Evolutionary conservation across 2,329 filamentous ascomycete species (phyloP).

Genomic region (Cadophora malorum): DNA sequence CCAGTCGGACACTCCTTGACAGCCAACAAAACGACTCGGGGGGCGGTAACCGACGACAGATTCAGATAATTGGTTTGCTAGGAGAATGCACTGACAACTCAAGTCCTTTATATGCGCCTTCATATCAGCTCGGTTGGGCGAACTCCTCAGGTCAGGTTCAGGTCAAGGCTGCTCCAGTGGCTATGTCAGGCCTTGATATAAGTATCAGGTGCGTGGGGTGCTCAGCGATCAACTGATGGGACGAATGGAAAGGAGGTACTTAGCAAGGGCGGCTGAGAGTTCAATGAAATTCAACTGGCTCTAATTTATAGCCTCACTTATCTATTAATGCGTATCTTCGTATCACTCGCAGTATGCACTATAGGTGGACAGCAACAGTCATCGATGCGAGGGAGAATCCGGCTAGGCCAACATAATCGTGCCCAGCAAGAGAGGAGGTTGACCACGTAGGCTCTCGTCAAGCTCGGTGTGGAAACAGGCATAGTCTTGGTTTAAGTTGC

Average conservation of each 20-base stretch:
- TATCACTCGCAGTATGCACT: conserved; percentile 1
- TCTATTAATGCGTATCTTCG: background rate
- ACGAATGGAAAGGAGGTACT: background rate
- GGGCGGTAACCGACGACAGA: background rate
- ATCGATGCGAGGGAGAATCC: background rate
- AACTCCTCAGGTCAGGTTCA: background rate
- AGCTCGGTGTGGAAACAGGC: background rate
- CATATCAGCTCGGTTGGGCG: conserved; percentile 10
- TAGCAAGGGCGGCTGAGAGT: conserved; percentile 2
- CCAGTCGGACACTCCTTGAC: conserved; percentile 14
- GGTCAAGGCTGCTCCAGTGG: conserved; percentile 10
- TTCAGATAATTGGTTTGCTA: background rate
- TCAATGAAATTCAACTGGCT: background rate
- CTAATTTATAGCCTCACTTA: background rate
- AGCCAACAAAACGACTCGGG: conserved; percentile 16
- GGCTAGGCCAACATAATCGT: background rate
- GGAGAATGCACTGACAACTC: background rate
- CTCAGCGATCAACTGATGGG: background rate
- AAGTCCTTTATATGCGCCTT: background rate
- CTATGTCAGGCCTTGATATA: background rate
- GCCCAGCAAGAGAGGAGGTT: background rate
- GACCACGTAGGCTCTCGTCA: background rate
- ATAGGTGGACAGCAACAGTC: background rate
- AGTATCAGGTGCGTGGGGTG: background rate
- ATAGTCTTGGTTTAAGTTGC: background rate